Conservation (phyloP, 805 yeast species). For the Candida boleticola region DNA sequence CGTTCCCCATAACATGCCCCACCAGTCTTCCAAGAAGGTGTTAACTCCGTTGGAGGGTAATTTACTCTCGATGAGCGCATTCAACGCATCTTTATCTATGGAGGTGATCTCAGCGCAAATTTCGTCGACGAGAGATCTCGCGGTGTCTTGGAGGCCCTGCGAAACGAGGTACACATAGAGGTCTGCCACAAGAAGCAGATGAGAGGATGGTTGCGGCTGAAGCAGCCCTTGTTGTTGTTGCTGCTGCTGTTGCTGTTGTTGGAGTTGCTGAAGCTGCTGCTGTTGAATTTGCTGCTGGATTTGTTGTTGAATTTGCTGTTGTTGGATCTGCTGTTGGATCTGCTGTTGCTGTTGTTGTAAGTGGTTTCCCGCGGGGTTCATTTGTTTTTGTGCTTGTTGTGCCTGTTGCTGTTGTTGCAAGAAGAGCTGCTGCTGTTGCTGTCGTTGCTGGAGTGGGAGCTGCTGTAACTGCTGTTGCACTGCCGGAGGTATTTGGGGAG, state of each 20-base stretch:
- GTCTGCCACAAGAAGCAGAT: constrained; percentile 3
- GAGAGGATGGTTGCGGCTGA: constrained; percentile 6
- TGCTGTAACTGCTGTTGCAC: constrained; percentile 8
- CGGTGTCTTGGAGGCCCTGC: background rate
- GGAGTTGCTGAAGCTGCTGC: constrained; percentile 10
- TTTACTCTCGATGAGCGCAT: background rate
- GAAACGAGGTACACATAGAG: background rate
- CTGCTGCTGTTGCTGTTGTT: constrained; percentile 9
- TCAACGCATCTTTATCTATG: background rate
- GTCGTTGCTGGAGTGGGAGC: constrained; percentile 11
- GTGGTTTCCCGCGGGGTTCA: no score
- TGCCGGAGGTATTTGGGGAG: background rate
- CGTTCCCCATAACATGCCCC: constrained; percentile 3
- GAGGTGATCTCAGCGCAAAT: background rate
- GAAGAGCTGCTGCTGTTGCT: constrained; percentile 9
- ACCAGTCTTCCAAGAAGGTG: constrained; percentile 4
- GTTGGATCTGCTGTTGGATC: background rate
- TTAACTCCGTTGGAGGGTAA: background rate
- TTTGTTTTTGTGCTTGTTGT: background rate
- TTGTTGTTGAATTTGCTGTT: background rate
- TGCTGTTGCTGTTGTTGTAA: background rate
- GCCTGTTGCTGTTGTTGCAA: constrained; percentile 9
- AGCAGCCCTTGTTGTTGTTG: constrained; percentile 9
- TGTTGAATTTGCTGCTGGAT: background rate
- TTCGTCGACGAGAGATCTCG: constrained; percentile 1